Evolutionary conservation across 202 grass and related monocot genomes (phyloP), one percentile per base, ranked within the genome.

Genomic region (Carex arenaria): DNA sequence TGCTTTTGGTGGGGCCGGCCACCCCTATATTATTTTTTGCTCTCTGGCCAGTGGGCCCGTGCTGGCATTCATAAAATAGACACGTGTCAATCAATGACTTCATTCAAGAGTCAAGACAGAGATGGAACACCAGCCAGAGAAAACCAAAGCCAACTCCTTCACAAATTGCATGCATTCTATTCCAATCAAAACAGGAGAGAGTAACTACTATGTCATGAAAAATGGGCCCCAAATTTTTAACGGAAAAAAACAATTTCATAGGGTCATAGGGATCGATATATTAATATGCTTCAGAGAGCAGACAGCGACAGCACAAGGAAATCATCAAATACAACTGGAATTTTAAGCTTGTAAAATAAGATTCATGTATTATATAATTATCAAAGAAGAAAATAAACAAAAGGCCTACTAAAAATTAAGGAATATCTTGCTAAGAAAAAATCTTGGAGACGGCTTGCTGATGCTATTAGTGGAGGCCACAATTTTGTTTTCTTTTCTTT

Each of bases 41-140:
- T 18, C 61, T 43, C 43, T 81, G 62, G 9, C n/a, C 18, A 28
- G 43, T 81, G 60, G 79, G 61, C 40, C 78, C 28, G 10, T 1
- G 15, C 18, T 78, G 30, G 6, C 15, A 40, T 11, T 36, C 8
- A 59, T 76, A 30, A 15, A 10, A 34, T 43, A 18, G 11, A 47
- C 80, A 82, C 80, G 47, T 82, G 64, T 61, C 49, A 82, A 56
- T 64, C 38, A 80, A 38, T 80, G 55, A 49, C 10, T 64, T 36
- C 10, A 72, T 11, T 49, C 10, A 72, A 45, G 68, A 72, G n/a
- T 51, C 30, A 36, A 78, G 53, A 78, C 73, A 59, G 30, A 59
- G 30, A 78, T 36, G 53, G 15, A 66, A 20, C 79, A 81, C 79
- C 61, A 23, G 15, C 5, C 5, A 66, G 62, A 52, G 79, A 66